Evolutionary conservation across 371 early-diverging fungal genomes (phyloP), one percentile per base, ranked within the genome.

Genomic region (Mortierella sp.): DNA sequence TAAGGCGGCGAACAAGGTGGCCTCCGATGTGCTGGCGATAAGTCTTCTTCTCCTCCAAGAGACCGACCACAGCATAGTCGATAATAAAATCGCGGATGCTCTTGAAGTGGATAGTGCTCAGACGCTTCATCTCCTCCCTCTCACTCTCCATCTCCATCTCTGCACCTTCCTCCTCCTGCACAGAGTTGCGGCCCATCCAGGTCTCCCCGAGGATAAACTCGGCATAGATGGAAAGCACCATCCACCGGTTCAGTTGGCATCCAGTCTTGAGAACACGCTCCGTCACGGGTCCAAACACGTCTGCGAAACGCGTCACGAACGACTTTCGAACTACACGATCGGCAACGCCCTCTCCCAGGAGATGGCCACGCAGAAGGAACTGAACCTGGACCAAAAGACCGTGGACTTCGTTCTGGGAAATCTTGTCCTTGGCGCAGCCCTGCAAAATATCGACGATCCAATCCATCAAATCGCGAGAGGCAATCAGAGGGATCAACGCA

Each of bases 401-500:
- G 72, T 97, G 97, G 0, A 94, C 88, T 72, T 92, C 91, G 75
- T 96, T 96, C 71, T 93, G 93, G 5, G 77, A 81, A 11, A 88
- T 83, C 1, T 78, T 56, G 0, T 78, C 68, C 32, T 44, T 88
- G 78, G 46, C 68, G 58, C 92, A 83, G 14, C 88, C 89, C 32
- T 81, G 79, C 11, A 93, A 80, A 24, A 95, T 78, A 56, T 93
- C 90, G 4, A 78, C 38, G 10, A 83, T 78, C 44, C 80, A 51
- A 54, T 80, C 79, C 79, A 88, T 82, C 75, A 88, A 43, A 54
- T 79, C 56, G 12, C 85, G 58, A 3, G 89, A 75, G 6, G 93
- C 84, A 4, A 97, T 88, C 77, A 97, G 82, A 3, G 97, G 93
- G 1, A 94, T 95, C 38, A 95, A 86, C 0, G 97, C 97, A 49